These are phyloP conservation scores for Paecilomyces formosus DNA, from an alignment of 2,329 filamentous ascomycete species.

Conservation along the genomic window DNA sequence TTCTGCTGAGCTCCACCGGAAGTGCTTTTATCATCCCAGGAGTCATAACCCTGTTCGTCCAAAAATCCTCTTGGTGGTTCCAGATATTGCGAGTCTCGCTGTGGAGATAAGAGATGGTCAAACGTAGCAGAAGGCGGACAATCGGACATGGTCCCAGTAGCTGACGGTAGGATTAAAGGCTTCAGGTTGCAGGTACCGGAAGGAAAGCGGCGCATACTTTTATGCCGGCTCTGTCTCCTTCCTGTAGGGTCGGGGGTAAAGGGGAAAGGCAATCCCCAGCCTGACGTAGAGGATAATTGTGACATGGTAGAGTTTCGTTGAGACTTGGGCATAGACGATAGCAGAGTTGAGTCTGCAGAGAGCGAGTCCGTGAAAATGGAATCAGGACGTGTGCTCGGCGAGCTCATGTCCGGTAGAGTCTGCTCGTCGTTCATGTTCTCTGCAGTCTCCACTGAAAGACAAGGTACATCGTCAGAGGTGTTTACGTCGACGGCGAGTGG, in stretches of 20 bases:
- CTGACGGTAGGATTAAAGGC: conserved; percentile 22
- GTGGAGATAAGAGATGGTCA: conserved; percentile 5
- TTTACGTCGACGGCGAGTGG: background rate
- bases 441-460: background rate
- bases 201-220: conserved; percentile 26
- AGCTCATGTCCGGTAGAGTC: background rate
- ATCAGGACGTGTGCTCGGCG: background rate
- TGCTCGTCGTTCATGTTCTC: background rate
- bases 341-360: conserved; percentile 10
- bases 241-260: conserved; percentile 13
- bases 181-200: conserved; percentile 27
- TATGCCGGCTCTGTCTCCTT: conserved; percentile 13
- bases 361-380: background rate
- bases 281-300: conserved; percentile 12
- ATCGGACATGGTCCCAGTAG: conserved; percentile 3
- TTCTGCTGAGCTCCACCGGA: conserved; percentile 26
- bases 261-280: conserved; percentile 15
- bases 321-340: conserved; percentile 10
- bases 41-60: conserved; percentile 22
- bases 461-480: background rate
- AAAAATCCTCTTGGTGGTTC: conserved; percentile 13
- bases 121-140: conserved; percentile 1
- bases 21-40: conserved; percentile 19
- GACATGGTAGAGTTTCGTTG: conserved; percentile 19
- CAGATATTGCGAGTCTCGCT: conserved; percentile 8